These are phyloP conservation scores for Cadophora luteo-olivacea DNA, from an alignment of 2,329 filamentous ascomycete species.

Conservation along the genomic window DNA sequence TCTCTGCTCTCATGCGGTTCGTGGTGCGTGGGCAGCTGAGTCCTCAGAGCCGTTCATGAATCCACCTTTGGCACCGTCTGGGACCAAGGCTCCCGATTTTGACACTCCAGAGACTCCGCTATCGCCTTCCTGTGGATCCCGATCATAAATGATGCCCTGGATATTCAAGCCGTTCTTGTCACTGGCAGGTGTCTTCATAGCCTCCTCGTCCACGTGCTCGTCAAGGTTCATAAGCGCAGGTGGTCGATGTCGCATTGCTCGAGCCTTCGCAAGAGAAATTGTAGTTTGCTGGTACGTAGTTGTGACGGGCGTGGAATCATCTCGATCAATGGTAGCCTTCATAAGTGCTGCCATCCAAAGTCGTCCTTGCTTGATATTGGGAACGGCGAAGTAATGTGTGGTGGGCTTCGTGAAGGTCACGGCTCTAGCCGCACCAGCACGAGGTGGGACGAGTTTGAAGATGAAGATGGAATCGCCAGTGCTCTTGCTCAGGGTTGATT, in stretches of 20 bases:
- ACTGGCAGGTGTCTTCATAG: constrained; percentile 40
- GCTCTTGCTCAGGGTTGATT: constrained; percentile 44
- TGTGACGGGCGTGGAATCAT: constrained; percentile 78
- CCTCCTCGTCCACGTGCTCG: constrained; percentile 46
- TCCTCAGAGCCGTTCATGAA: constrained; percentile 25
- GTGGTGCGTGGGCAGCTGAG: constrained; percentile 27
- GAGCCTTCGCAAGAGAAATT: constrained; percentile 88
- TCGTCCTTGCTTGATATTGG: constrained; percentile 84
- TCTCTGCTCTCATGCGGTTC: constrained; percentile 30
- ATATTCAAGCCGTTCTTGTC: constrained; percentile 45
- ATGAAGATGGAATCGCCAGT: constrained; percentile 82
- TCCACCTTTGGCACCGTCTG: constrained; percentile 30
- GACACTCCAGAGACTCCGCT: constrained; percentile 45
- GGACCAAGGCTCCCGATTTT: constrained; percentile 34
- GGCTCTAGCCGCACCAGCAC: constrained; percentile 83
- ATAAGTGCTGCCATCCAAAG: constrained; percentile 98
- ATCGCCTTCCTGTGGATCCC: constrained; percentile 42
- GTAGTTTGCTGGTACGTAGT: constrained; percentile 98
- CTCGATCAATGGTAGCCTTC: constrained; percentile 98
- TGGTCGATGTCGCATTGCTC: constrained; percentile 85
- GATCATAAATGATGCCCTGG: constrained; percentile 44
- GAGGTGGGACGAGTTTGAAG: constrained; percentile 95
- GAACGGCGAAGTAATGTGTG: constrained; percentile 96
- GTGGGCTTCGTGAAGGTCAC: constrained; percentile 98
- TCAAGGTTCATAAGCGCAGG: constrained; percentile 83